phyloP scores from a whole-genome alignment of 2,329 filamentous ascomycete species.

The Aspergillus intermedius region DNA sequence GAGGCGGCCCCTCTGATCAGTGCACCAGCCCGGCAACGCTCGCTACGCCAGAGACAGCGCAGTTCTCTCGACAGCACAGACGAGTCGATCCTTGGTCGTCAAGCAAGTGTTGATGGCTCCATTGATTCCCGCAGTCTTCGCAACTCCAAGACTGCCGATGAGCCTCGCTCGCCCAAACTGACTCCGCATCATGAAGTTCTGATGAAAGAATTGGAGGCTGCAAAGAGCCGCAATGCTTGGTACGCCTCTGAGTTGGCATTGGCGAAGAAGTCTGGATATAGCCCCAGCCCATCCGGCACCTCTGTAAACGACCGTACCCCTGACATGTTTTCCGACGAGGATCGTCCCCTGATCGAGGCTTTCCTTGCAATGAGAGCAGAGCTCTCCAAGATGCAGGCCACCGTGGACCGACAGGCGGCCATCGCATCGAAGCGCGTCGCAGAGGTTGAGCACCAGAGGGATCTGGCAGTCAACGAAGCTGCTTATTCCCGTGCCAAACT shows the following conservation, averaged over 20 bases:
- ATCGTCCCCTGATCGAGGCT: slow-evolving; percentile 85
- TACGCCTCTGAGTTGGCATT: slow-evolving; percentile 91
- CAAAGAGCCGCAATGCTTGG: slow-evolving; percentile 88
- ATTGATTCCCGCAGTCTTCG: slow-evolving; percentile 32
- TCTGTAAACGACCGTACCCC: slow-evolving; percentile 69
- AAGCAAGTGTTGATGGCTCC: slow-evolving; percentile 34
- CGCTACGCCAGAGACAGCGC: slow-evolving; percentile 55
- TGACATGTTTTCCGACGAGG: slow-evolving; percentile 83
- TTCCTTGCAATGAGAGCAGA: slow-evolving; percentile 86
- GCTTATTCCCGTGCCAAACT: slow-evolving; percentile 91
- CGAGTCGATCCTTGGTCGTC: slow-evolving; percentile 47
- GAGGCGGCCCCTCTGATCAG: slow-evolving; percentile 40
- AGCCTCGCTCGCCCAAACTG: slow-evolving; percentile 40
- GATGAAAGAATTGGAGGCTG: slow-evolving; percentile 77
- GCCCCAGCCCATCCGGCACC: slow-evolving; percentile 61
- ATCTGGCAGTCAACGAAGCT: slow-evolving; percentile 89
- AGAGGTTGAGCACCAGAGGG: slow-evolving; percentile 88
- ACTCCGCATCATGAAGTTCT: slow-evolving; percentile 54
- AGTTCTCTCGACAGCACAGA: slow-evolving; percentile 63
- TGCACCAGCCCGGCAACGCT: slow-evolving; percentile 41
- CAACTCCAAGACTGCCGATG: slow-evolving; percentile 36
- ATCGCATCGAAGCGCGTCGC: slow-evolving; percentile 83
- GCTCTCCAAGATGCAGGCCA: slow-evolving; percentile 78
- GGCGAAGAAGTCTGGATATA: slow-evolving; percentile 83
- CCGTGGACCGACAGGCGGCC: slow-evolving; percentile 81